Base-by-base conservation (phyloP, 108 stramenopile species). In the Pseudonitzschia delicatissima region DNA sequence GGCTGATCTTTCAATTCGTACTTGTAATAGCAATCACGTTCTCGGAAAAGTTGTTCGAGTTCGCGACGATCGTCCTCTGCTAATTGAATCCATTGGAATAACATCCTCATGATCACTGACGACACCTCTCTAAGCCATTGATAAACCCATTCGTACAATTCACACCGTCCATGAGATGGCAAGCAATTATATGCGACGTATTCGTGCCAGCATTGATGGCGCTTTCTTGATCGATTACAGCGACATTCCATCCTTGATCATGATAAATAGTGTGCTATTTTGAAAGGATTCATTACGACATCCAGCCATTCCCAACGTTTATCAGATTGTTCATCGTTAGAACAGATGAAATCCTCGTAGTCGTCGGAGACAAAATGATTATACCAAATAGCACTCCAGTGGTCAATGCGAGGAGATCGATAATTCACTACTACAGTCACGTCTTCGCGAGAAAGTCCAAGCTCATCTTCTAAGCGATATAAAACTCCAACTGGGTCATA, bases 371-470 rank as follows among this genome's bases (percentile, higher is more conserved):
- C 57, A 15, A 29, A 31, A 57, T 68, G 67, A n/a, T 51, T 18
- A 15, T 68, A 49, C 69, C 69, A 70, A n/a, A 50, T 23, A 29
- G 57, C 26, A 35, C 32, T 36, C 72, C 72, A 73, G 15, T 73
- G 72, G 13, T 66, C 65, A 26, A 66, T 36, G n/a, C 72, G 62
- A 4, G 72, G 72, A 13, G 45, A 31, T 26, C 58, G 20, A 33
- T 73, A 73, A 1, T 32, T 25, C 25, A 73, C 18, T 5, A 66
- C 57, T n/a, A 73, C 48, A 9, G 53, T 50, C 8, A 73, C 72
- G 18, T 71, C 45, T 11, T 44, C 42, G 17, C 21, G 0, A 15
- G 35, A 8, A 32, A 64, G 40, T 40, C 61, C n/a, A 11, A 64
- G 25, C 1, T 5, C 15, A 11, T 52, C 15, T 0, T 55, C 59